phyloP scores from a whole-genome alignment of 257 asterid species.

The Solanum lignicaule region DNA sequence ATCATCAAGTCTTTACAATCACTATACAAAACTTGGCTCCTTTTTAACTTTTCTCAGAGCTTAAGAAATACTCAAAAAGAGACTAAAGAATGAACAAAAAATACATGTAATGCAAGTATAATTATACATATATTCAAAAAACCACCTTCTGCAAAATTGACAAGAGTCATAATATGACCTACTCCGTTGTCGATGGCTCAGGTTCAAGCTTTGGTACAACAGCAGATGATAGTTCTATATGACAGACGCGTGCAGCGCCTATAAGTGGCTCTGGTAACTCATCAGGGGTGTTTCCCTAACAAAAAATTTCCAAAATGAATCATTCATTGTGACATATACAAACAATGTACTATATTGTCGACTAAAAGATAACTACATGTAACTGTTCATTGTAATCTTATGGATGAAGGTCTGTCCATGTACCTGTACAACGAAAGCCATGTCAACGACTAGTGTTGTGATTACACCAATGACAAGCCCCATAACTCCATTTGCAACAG shows the following conservation, averaged over 20 bases:
- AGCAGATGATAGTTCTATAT: slow-evolving; percentile 33
- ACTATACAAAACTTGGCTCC: not conserved
- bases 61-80: not conserved
- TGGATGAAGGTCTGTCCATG: not conserved
- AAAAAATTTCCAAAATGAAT: not conserved
- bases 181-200: slow-evolving; percentile 2
- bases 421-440: slow-evolving; percentile 99
- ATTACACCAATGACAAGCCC: slow-evolving; percentile 95
- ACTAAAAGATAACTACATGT: not conserved
- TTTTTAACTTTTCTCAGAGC: not conserved
- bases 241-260: slow-evolving; percentile 38
- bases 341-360: not conserved
- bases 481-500: slow-evolving; percentile 96
- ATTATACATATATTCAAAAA: slow-evolving; percentile 4
- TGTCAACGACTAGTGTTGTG: slow-evolving; percentile 86
- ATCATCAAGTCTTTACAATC: not conserved
- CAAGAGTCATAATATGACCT: not conserved
- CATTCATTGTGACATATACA: not conserved
- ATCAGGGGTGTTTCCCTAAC: slow-evolving; percentile 23
- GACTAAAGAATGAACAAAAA: not conserved
- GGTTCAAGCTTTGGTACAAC: slow-evolving; percentile 24
- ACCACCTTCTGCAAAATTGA: not conserved
- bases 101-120: not conserved
- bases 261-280: slow-evolving; percentile 41
- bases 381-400: not conserved